Percentiles rank a stretch among this genome's conserved stretches.
Conservation (phyloP, 2,329 filamentous ascomycete species). For the Truncatella angustata region DNA sequence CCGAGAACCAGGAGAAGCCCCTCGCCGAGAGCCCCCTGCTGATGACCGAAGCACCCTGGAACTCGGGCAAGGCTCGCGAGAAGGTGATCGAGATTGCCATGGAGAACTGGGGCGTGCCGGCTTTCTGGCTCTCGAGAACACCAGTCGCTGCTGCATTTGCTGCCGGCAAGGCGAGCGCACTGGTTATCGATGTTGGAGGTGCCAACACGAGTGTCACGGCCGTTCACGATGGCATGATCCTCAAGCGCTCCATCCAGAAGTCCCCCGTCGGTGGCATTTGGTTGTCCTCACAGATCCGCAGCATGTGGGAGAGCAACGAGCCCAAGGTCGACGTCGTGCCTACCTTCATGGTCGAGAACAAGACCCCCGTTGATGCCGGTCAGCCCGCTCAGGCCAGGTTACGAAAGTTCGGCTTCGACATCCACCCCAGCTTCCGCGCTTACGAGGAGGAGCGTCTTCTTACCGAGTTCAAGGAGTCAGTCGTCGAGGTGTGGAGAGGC, state of each 20-base stretch:
- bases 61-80: constrained; percentile 80
- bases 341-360: constrained; percentile 84
- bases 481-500: constrained; percentile 89
- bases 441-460: constrained; percentile 91
- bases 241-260: constrained; percentile 85
- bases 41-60: constrained; percentile 95
- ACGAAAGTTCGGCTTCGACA: constrained; percentile 63
- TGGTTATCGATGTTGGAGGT: constrained; percentile 90
- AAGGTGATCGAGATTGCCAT: constrained; percentile 95
- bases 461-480: constrained; percentile 96
- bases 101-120: constrained; percentile 93
- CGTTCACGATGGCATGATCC: constrained; percentile 89
- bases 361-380: constrained; percentile 84
- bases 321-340: constrained; percentile 73
- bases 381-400: constrained; percentile 74
- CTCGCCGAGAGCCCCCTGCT: constrained; percentile 87
- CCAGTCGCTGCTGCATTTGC: constrained; percentile 90
- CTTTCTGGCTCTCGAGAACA: constrained; percentile 88
- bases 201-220: constrained; percentile 86
- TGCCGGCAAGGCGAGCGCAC: constrained; percentile 85
- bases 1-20: constrained; percentile 69
- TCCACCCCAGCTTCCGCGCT: constrained; percentile 69
- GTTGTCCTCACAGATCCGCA: constrained; percentile 83
- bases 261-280: constrained; percentile 86
- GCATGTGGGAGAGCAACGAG: constrained; percentile 70